phyloP scores from a whole-genome alignment of 140 eudicot genomes.

The Anethum foeniculum region DNA sequence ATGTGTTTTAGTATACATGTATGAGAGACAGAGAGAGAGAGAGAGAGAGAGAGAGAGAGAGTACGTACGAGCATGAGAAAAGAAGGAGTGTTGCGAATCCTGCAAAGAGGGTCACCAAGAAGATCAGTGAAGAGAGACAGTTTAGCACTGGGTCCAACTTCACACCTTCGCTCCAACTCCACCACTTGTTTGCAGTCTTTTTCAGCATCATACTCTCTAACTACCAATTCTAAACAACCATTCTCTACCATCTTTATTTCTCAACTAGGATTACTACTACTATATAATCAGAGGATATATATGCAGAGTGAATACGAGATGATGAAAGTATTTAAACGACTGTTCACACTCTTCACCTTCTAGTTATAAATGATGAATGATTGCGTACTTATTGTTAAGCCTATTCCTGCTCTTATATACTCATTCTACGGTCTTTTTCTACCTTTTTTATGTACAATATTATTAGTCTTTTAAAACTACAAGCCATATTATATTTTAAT shows the following conservation, averaged over 20 bases:
- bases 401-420: neutral
- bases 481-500: neutral
- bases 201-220: conserved; percentile 50
- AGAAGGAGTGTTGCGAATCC: conserved; percentile 85
- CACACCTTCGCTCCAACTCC: conserved; percentile 73
- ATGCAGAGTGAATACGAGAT: no score
- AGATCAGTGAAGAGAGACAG: conserved; percentile 77
- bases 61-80: conserved; percentile 73
- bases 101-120: conserved; percentile 84
- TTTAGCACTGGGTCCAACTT: conserved; percentile 74
- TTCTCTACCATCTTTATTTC: neutral
- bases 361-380: neutral
- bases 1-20: neutral
- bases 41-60: neutral
- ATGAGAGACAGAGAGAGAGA: no score
- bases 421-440: neutral
- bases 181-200: conserved; percentile 46
- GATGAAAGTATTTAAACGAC: neutral
- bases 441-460: neutral
- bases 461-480: neutral
- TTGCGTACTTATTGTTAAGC: neutral
- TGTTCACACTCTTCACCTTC: neutral
- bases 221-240: conserved; percentile 21
- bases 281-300: no score
- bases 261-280: neutral